These are phyloP conservation scores for Metschnikowia rubicola DNA, from an alignment of 805 yeast species.

Conservation along the genomic window DNA sequence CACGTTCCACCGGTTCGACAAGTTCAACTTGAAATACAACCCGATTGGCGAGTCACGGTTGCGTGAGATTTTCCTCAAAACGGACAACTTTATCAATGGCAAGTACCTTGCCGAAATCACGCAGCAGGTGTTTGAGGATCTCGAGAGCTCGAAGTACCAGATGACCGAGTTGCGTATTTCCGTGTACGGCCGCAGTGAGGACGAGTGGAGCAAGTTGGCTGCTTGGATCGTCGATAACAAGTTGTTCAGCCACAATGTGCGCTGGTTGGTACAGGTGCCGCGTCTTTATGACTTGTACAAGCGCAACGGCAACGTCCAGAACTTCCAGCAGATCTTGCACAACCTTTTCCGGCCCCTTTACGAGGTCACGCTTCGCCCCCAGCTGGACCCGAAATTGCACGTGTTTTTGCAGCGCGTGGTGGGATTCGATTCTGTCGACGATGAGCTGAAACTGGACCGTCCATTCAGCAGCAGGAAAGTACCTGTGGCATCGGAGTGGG, in stretches of 20 bases:
- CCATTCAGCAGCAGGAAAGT: conserved; percentile 69
- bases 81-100: conserved; percentile 90
- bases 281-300: conserved; percentile 88
- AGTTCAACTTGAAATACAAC: conserved; percentile 93
- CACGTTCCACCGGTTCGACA: conserved; percentile 96
- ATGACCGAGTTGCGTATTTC: conserved; percentile 97
- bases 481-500: conserved; percentile 88
- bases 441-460: conserved; percentile 89
- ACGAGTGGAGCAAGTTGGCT: conserved; percentile 96
- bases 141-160: conserved; percentile 93
- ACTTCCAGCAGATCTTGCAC: conserved; percentile 70
- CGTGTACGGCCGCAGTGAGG: conserved; percentile 81
- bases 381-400: conserved; percentile 84
- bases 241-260: conserved; percentile 84
- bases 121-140: conserved; percentile 87
- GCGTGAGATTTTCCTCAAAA: conserved; percentile 92
- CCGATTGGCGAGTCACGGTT: conserved; percentile 98
- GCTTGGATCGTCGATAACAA: conserved; percentile 94
- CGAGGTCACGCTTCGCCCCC: conserved; percentile 84
- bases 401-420: conserved; percentile 88
- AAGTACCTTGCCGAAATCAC: conserved; percentile 90
- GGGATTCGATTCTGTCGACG: conserved; percentile 98
- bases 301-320: conserved; percentile 62
- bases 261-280: conserved; percentile 97
- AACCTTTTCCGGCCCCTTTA: conserved; percentile 86